Percentiles rank a stretch among this genome's conserved stretches.
Conservation (phyloP, 2,329 filamentous ascomycete species). For the Cryphonectria parasitica region DNA sequence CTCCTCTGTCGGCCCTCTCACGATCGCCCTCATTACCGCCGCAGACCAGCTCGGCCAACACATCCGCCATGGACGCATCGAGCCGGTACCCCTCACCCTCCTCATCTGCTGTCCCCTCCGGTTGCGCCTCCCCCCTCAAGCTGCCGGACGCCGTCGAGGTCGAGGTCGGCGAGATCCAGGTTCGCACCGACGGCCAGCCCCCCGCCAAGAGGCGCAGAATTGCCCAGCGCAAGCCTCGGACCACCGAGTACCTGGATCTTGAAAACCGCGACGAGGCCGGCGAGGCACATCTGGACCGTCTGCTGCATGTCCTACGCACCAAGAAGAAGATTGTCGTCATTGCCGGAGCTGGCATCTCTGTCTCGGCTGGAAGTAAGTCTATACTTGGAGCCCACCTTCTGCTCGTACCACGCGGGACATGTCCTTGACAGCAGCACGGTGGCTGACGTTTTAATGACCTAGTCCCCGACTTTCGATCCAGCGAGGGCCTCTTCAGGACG, state of each 20-base stretch:
- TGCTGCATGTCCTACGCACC: conserved; percentile 76
- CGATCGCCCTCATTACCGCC: conserved; percentile 56
- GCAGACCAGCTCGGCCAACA: conserved; percentile 1
- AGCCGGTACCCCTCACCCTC: conserved; percentile 59
- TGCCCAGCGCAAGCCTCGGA: conserved; percentile 64
- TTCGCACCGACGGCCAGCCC: conserved; percentile 61
- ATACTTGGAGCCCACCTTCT: conserved; percentile 15
- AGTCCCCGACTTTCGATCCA: conserved; percentile 96
- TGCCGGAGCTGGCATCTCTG: conserved; percentile 94
- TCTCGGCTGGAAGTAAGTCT: conserved; percentile 84
- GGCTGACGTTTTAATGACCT: conserved; percentile 24
- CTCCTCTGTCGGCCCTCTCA: conserved; percentile 58
- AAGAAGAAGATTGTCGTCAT: conserved; percentile 97
- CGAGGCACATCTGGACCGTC: conserved; percentile 67
- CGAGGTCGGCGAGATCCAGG: conserved; percentile 40
- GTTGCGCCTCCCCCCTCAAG: conserved; percentile 56
- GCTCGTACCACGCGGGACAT: too few relatives aligned
- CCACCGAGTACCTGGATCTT: conserved; percentile 81
- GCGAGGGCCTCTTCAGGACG: conserved; percentile 84
- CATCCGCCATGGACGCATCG: conserved; percentile 41
- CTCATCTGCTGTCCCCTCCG: conserved; percentile 49
- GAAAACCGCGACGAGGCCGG: conserved; percentile 52
- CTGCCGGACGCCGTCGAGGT: conserved; percentile 40
- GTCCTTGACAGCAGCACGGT: conserved; percentile 9
- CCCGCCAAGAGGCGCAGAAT: conserved; percentile 78